A percentile compares a stretch with the other conserved stretches of the same genome.
Conservation (phyloP, 2,329 filamentous ascomycete genomes). For the Colletotrichum lini region DNA sequence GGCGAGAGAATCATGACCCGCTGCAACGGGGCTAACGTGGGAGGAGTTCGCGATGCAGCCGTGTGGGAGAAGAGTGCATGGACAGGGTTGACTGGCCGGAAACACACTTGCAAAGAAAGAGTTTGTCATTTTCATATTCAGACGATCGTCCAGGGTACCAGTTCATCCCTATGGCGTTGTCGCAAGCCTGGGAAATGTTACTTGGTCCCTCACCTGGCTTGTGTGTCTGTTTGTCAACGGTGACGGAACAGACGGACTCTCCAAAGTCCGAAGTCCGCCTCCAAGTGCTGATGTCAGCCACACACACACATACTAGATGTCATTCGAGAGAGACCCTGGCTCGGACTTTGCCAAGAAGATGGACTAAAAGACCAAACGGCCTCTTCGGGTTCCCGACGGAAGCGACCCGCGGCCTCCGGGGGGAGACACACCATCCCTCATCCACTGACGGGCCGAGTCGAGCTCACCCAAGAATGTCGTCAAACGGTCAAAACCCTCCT, state of each 20-base stretch:
- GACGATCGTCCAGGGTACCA: too few relatives aligned
- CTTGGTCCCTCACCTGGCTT: too few relatives aligned
- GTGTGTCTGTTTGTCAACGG: too few relatives aligned
- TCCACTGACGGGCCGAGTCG: not conserved
- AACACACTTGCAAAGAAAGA: not conserved
- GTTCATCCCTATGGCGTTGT: too few relatives aligned
- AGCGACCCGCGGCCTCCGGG: conserved; percentile 27
- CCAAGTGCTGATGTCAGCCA: too few relatives aligned
- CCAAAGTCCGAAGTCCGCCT: conserved; percentile 16
- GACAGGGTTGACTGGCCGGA: not conserved
- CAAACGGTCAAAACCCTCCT: not conserved
- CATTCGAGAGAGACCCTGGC: too few relatives aligned
- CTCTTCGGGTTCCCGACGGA: not conserved
- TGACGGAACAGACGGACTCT: too few relatives aligned
- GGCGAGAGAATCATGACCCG: not conserved
- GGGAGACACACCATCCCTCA: not conserved
- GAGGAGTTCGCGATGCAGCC: too few relatives aligned
- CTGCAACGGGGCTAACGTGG: too few relatives aligned
- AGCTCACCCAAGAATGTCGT: conserved; percentile 2
- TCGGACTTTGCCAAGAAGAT: conserved; percentile 22
- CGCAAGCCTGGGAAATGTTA: too few relatives aligned
- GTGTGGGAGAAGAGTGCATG: not conserved
- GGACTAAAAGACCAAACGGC: not conserved
- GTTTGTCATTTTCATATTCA: too few relatives aligned
- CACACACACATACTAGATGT: not conserved